Base-by-base conservation (phyloP, 1,284 basidiomycete genomes). In the Phellinidium pouzarii region DNA sequence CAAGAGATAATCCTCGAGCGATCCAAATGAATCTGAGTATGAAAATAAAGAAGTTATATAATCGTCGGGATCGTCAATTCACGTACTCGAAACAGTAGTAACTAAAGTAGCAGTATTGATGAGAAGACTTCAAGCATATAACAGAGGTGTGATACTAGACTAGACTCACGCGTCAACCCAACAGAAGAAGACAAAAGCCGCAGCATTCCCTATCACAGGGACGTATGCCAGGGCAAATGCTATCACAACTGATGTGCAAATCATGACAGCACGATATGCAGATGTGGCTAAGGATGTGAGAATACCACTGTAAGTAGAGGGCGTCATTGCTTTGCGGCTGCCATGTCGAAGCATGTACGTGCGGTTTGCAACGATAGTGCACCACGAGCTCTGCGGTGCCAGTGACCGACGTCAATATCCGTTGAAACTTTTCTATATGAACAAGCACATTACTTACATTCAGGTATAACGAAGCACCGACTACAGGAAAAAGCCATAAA, bases 51-150 rank as follows among this genome's bases (percentile, higher is more conserved):
- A 29, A 52, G 38, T 1, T n/a, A 37, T 48, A 19, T 14, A 38
- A 14, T 7, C 23, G n/a, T 3, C 11, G 12, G 8, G 9, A 34
- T 23, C 20, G 19, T 29, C 19, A 49, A 53, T 38, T 4, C 20
- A 68, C 85, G 69, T 62, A 90, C 88, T 92, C 89, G 61, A 91
- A 92, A 66, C 84, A 90, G 66, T 92, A 92, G 65, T 90, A 92
- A 46, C 89, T 91, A 38, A 23, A 26, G 44, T 43, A 34, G 54
- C 23, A 45, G 53, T 29, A 57, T 54, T 46, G 34, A 25, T 40
- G 40, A 23, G 34, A 8, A 56, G 41, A 23, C 47, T 51, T 36
- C 36, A 44, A 47, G 29, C 34, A 40, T 14, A 46, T 43, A 31
- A 54, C 20, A 25, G 12, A 6, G 25, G 31, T 11, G 31, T 7